A percentile compares a stretch with the other conserved stretches of the same genome.
phyloP scores from a whole-genome alignment of 78 protist genomes.

The Ministeria vibrans region DNA sequence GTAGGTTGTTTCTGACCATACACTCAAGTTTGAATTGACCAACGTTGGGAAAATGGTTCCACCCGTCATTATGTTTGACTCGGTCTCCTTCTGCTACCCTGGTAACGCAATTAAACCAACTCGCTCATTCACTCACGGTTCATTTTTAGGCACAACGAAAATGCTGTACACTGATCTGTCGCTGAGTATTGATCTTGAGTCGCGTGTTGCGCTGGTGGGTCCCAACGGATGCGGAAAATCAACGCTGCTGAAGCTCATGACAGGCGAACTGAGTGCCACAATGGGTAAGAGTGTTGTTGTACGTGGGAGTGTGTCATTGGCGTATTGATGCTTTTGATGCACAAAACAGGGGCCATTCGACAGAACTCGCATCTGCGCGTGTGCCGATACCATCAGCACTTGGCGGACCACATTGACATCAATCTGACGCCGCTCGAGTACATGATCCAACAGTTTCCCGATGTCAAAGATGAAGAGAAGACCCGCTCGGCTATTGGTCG shows the following conservation, averaged over 20 bases:
- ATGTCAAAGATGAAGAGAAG: slow-evolving; percentile 30
- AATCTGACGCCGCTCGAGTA: slow-evolving; percentile 41
- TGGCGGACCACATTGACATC: slow-evolving; percentile 29
- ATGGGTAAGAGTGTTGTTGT: too few species aligned
- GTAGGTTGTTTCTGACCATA: background rate
- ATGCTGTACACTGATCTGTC: slow-evolving; percentile 34
- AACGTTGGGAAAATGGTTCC: slow-evolving; percentile 46
- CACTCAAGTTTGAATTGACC: background rate
- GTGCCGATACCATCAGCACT: slow-evolving; percentile 69
- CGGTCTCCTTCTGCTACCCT: slow-evolving; percentile 75
- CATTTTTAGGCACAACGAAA: background rate
- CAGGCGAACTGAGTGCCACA: slow-evolving; percentile 72
- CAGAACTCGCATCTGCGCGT: slow-evolving; percentile 64
- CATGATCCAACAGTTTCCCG: slow-evolving; percentile 43
- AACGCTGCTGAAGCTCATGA: slow-evolving; percentile 45
- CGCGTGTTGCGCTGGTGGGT: slow-evolving; percentile 87
- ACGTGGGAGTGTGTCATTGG: too few species aligned
- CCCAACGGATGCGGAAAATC: slow-evolving; percentile 90
- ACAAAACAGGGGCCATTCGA: slow-evolving; percentile 68
- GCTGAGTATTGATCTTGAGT: slow-evolving; percentile 67
- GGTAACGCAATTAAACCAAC: slow-evolving; percentile 58
- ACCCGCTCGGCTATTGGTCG: slow-evolving; percentile 51
- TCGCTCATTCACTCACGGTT: too few species aligned
- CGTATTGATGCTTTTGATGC: too few species aligned
- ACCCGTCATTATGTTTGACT: slow-evolving; percentile 69